phyloP scores from a whole-genome alignment of 1,139 yeast genomes.

The Taphrina sp. region DNA sequence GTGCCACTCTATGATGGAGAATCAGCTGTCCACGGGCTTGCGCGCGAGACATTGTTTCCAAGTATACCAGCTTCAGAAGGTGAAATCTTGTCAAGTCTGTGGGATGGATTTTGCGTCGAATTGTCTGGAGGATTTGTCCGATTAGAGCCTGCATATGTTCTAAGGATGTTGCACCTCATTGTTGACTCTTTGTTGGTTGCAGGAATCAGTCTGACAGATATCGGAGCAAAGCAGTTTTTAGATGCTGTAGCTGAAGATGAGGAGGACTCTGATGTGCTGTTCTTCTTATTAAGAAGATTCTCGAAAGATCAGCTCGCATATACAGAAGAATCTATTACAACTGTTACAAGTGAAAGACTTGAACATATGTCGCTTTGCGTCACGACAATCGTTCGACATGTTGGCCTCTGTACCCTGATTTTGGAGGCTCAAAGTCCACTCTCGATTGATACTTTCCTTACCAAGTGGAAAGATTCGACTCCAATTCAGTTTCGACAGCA shows the following conservation, averaged over 20 bases:
- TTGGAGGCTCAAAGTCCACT: slow-evolving; percentile 4
- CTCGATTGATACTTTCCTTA: not conserved
- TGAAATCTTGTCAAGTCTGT: slow-evolving; percentile 7
- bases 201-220: not conserved
- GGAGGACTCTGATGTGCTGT: slow-evolving; percentile 3
- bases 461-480: slow-evolving; percentile 5
- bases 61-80: slow-evolving; percentile 13
- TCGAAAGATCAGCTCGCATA: not conserved
- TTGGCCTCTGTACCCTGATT: slow-evolving; percentile 11
- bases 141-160: slow-evolving; percentile 9
- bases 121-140: slow-evolving; percentile 7
- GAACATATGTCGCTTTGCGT: too few relatives aligned
- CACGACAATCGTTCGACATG: not conserved
- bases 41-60: not conserved
- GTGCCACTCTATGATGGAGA: slow-evolving; percentile 5
- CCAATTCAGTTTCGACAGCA: slow-evolving; percentile 7
- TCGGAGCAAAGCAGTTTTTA: not conserved
- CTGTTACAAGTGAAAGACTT: too few relatives aligned
- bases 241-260: not conserved
- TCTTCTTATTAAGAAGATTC: slow-evolving; percentile 7
- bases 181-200: slow-evolving; percentile 4
- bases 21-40: not conserved
- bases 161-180: slow-evolving; percentile 3
- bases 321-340: too few relatives aligned
- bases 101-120: not conserved